These are phyloP conservation scores for Puccinia novopanici DNA, from an alignment of 1,284 basidiomycete species.

Conservation along the genomic window DNA sequence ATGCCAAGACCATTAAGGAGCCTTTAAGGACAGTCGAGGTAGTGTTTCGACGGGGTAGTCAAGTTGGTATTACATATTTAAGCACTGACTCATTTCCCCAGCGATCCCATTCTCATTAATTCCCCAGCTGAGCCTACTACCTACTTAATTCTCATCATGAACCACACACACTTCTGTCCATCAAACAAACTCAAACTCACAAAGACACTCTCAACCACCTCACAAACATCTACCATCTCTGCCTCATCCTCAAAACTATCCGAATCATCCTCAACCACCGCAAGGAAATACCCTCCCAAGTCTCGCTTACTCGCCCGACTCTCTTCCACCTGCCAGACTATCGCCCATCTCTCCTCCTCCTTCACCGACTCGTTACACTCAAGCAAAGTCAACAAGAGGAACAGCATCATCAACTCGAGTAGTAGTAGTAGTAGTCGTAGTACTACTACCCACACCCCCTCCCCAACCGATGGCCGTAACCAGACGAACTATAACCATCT, in stretches of 20 bases:
- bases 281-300: background rate
- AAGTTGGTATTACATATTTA: no score
- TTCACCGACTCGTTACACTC: conserved; percentile 14
- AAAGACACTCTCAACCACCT: background rate
- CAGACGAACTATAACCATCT: conserved; percentile 24
- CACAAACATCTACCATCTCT: background rate
- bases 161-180: background rate
- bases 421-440: background rate
- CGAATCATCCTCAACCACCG: background rate
- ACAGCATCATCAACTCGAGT: background rate
- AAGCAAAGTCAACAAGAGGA: background rate
- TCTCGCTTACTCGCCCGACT: background rate
- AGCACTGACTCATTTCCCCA: no score
- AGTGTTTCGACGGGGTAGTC: no score
- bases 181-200: conserved; percentile 3
- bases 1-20: no score
- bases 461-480: background rate
- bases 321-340: conserved; percentile 1
- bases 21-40: no score
- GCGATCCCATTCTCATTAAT: no score
- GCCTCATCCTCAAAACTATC: background rate
- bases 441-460: background rate
- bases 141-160: no score
- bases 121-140: no score
- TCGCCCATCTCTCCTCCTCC: conserved; percentile 21